Evolutionary conservation across 768 basidiomycete species (phyloP), one percentile per base, ranked within the genome.

Genomic region (Boletus subparvulus): DNA sequence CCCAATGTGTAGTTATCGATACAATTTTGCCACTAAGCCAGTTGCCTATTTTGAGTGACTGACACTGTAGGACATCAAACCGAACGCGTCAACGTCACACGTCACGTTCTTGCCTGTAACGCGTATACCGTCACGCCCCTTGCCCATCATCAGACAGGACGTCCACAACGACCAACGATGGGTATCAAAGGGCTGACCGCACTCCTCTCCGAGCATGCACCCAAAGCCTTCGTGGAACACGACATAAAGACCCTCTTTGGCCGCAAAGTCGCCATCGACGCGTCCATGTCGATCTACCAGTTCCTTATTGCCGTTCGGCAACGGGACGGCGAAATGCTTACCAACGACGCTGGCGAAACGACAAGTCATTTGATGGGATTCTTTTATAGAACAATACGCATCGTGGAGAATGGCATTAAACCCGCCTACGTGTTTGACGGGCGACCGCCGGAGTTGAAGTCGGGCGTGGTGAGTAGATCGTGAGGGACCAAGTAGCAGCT

Each of bases 281-380:
- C 97, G 69, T 94, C 92, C 58, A 94, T 94, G 92, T 91, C 88
- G 3, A 94, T 95, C 50, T 96, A 94, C 79, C 94, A 96, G 69
- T 99, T 99, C 74, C 84, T 99, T 56, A 98, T 99, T 56, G 97
- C 97, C 19, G 97, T 98, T 12, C 83, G 97, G 32, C 94, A 96
- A 73, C 88, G 86, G 70, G 97, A 98, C 70, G 97, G 97, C 19
- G 94, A 98, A 73, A 83, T 95, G 80, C 82, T 99, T 62, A 96
- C 89, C 65, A 98, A 98, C 68, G 96, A 98, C n/a, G 86, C 88
- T 0, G 97, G 97, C 17, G 97, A 99, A 69, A 97, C 94, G 4
- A 99, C 97, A 3, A 95, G 94, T 75, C 96, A 99, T 74, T 78
- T 99, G 12, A 98, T 98, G 94, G 97, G 97, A 0, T 90, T 98